These are phyloP conservation scores for Entomophthora muscae DNA, from an alignment of 371 early-diverging fungal species.

Conservation along the genomic window DNA sequence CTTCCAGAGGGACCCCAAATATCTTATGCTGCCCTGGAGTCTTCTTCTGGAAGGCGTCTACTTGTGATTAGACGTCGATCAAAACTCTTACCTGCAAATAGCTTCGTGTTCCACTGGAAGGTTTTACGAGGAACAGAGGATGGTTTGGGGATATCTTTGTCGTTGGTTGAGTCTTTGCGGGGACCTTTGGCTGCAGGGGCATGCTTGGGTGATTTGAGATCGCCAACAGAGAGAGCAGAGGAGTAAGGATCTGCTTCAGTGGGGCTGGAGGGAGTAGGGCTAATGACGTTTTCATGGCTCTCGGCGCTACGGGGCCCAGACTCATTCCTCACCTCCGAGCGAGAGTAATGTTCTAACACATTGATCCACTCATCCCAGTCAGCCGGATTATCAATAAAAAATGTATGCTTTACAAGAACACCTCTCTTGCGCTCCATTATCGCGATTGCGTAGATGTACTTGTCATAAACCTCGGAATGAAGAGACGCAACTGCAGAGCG, in stretches of 20 bases:
- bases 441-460: slow-evolving; percentile 46
- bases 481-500: slow-evolving; percentile 13
- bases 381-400: background rate
- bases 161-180: background rate
- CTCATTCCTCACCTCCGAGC: background rate
- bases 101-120: slow-evolving; percentile 19
- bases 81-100: slow-evolving; percentile 13
- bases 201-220: background rate
- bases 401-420: background rate
- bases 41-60: slow-evolving; percentile 7
- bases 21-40: slow-evolving; percentile 20
- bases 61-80: slow-evolving; percentile 10
- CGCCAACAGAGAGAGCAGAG: background rate
- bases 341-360: background rate
- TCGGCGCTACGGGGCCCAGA: background rate
- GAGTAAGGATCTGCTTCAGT: background rate
- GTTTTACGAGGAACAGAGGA: slow-evolving; percentile 12
- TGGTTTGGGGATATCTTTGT: background rate
- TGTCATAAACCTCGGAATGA: slow-evolving; percentile 1
- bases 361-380: slow-evolving; percentile 5
- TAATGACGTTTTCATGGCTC: background rate
- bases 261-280: background rate
- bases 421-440: slow-evolving; percentile 46
- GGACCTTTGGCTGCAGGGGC: background rate
- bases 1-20: slow-evolving; percentile 53